Conservation (phyloP, 495 filamentous ascomycete genomes). For the Elasticomyces elasticus region DNA sequence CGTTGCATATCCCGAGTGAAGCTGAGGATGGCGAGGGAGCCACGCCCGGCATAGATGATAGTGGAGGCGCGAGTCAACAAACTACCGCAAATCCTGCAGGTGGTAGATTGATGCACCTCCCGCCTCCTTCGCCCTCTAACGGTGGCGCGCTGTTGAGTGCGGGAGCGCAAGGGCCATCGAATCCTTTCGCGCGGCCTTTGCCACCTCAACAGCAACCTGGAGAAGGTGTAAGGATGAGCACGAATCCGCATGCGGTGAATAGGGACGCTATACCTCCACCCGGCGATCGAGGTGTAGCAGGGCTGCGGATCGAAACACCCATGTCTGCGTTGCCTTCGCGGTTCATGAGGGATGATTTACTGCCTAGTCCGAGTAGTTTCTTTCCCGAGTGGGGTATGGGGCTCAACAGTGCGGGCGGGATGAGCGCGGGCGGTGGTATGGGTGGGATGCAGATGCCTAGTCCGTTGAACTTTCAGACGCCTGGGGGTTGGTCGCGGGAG, state of each 20-base stretch:
- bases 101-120: too few relatives aligned
- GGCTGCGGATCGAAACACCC: conserved; percentile 91
- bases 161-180: conserved; percentile 84
- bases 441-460: conserved; percentile 76
- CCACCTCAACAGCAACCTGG: too few relatives aligned
- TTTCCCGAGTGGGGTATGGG: conserved; percentile 83
- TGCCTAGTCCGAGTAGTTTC: conserved; percentile 82
- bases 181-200: conserved; percentile 82
- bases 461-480: conserved; percentile 84
- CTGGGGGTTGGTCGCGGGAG: conserved; percentile 38
- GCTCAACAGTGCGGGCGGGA: too few relatives aligned
- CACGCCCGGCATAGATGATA: conserved; percentile 65
- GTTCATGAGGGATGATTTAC: conserved; percentile 72
- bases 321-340: conserved; percentile 94
- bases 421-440: conserved; percentile 29
- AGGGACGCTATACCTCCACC: conserved; percentile 37
- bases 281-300: too few relatives aligned
- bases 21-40: conserved; percentile 74
- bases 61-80: too few relatives aligned
- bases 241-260: conserved; percentile 46
- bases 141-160: conserved; percentile 78
- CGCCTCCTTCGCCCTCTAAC: conserved; percentile 86
- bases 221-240: too few relatives aligned
- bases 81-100: conserved; percentile 42
- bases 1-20: conserved; percentile 90